phyloP scores from a whole-genome alignment of 2,329 filamentous ascomycete genomes.

The Amylocarpus encephaloides region DNA sequence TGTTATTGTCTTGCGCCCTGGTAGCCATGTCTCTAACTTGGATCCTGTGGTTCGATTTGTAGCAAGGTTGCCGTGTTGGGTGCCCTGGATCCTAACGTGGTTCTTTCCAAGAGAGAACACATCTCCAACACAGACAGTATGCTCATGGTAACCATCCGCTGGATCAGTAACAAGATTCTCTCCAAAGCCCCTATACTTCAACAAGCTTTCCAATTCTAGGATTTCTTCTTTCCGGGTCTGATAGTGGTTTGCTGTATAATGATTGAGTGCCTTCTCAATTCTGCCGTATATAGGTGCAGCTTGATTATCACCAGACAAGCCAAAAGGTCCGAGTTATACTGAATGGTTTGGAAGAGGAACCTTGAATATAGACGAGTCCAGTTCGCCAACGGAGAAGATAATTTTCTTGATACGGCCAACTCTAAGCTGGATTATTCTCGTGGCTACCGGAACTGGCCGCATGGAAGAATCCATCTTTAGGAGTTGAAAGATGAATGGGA shows the following conservation, averaged over 20 bases:
- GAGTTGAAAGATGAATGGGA: too few species aligned
- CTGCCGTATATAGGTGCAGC: constrained; percentile 42
- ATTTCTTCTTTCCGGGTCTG: constrained; percentile 45
- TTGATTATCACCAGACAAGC: constrained; percentile 11
- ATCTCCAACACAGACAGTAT: constrained; percentile 59
- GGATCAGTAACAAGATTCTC: constrained; percentile 53
- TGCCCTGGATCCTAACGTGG: constrained; percentile 44
- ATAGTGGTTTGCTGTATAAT: constrained; percentile 56
- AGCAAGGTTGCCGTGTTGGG: constrained; percentile 56
- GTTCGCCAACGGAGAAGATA: neutral
- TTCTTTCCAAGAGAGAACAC: constrained; percentile 40
- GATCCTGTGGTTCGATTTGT: constrained; percentile 62
- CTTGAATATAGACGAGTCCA: constrained; percentile 2
- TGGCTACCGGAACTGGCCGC: neutral
- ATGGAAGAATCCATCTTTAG: too few species aligned
- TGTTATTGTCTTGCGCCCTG: constrained; percentile 45
- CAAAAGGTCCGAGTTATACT: constrained; percentile 4
- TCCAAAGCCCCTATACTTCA: constrained; percentile 53
- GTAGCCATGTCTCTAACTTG: constrained; percentile 55
- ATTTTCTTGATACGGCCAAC: neutral
- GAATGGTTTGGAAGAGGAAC: neutral
- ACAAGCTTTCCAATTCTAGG: constrained; percentile 43
- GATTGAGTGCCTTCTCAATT: constrained; percentile 35
- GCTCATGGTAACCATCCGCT: constrained; percentile 45
- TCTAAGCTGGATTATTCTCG: neutral